phyloP scores from a whole-genome alignment of 192 early-diverging fungal species.

The Funneliformis geosporum region DNA sequence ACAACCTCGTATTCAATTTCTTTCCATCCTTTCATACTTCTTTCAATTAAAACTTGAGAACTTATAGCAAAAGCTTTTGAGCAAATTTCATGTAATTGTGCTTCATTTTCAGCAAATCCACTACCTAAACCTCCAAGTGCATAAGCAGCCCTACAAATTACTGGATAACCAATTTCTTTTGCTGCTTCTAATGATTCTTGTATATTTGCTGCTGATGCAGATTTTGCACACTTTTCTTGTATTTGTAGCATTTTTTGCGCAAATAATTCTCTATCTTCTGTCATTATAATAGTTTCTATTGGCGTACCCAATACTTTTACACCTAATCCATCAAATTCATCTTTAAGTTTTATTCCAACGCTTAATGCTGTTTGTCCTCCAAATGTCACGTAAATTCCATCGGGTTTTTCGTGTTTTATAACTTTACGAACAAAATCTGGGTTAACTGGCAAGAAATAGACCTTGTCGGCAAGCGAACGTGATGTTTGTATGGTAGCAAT shows the following conservation, averaged over 20 bases:
- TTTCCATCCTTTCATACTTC: conserved; percentile 99
- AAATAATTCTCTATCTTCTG: conserved; percentile 96
- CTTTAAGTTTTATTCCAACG: conserved; percentile 90
- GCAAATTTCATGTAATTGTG: conserved; percentile 74
- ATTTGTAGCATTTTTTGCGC: conserved; percentile 83
- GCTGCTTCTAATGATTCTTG: conserved; percentile 87
- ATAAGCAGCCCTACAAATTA: conserved; percentile 94
- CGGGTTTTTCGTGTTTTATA: conserved; percentile 90
- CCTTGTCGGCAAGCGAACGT: conserved; percentile 86
- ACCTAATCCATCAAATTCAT: conserved; percentile 73
- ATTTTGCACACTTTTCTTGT: conserved; percentile 85
- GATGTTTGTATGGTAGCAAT: conserved; percentile 99
- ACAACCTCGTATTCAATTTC: conserved; percentile 99
- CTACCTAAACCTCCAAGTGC: conserved; percentile 97
- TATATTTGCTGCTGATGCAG: conserved; percentile 83
- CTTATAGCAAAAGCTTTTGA: conserved; percentile 83
- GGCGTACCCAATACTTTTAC: conserved; percentile 96
- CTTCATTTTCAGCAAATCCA: conserved; percentile 81
- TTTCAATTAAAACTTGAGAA: conserved; percentile 95
- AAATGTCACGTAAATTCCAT: conserved; percentile 94
- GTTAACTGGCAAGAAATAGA: conserved; percentile 95
- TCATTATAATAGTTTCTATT: conserved; percentile 86
- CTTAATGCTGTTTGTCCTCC: conserved; percentile 97
- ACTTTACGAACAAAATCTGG: conserved; percentile 91
- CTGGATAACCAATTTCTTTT: conserved; percentile 84